Base-by-base conservation (phyloP, 2,329 filamentous ascomycete species). In the Aspergillus sp. region DNA sequence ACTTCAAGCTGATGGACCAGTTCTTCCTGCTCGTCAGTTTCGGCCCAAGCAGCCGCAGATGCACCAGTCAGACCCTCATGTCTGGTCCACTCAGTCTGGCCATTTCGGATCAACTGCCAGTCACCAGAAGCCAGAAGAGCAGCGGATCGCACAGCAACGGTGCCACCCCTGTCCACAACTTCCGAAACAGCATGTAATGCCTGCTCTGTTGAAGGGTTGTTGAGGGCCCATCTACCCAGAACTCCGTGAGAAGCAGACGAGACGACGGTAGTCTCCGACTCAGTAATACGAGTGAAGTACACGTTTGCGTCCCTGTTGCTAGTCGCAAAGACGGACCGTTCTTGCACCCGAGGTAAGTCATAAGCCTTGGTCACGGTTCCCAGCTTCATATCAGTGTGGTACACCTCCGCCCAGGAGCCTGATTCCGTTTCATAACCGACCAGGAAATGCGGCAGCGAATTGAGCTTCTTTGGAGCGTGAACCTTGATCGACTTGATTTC, bases 91-190 rank as follows among this genome's bases (percentile, higher is more conserved):
- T 81, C 82, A 6, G 82, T 61, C 48, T 86, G 85, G 12, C 90
- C 90, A 62, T 96, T 95, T 49, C 86, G 84, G 41, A 95, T 75
- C 45, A 97, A 74, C 20, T 85, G 74, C 88, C 90, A 96, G 59
- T 95, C 86, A 67, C 81, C 78, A 42, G 78, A 77, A 30, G 75
- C 65, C 69, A 81, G 60, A 5, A 88, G 75, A 17, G 87, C 74
- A 2, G 89, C 90, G 25, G 85, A 83, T 47, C 93, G 80, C 10
- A 95, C 83, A 35, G 91, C 90, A 50, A 85, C 90, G 4, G 80
- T 82, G 45, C 82, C 76, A 2, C 78, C 74, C 64, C 86, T 88
- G 56, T 85, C 80, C 50, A 94, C 80, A 7, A 96, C 86, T 62
- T 97, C 91, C 1, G 90, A 88, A 4, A 86, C 83, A 2, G 82